Percentiles rank a stretch among this genome's conserved stretches.
Evolutionary conservation across 768 basidiomycete genomes (phyloP).

Genomic region (Amyloporia xantha): DNA sequence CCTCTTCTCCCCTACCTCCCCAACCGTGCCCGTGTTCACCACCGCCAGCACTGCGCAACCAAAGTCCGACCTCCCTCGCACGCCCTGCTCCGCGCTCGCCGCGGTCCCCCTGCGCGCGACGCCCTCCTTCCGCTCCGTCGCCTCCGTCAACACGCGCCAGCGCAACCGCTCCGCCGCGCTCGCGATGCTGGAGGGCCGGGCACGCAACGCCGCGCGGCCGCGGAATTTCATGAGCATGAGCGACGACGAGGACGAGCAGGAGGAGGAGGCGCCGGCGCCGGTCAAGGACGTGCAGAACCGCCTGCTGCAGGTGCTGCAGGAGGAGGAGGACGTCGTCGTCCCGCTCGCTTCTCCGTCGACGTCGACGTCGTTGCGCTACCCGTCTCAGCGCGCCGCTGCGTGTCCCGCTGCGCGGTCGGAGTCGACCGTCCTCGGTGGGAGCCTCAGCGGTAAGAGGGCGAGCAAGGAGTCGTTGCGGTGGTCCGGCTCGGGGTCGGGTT

Average conservation of each 20-base stretch:
- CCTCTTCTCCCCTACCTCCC: constrained; percentile 15
- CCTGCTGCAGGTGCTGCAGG: constrained; percentile 23
- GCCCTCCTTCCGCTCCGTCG: constrained; percentile 31
- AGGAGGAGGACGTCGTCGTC: constrained; percentile 24
- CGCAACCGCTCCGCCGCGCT: constrained; percentile 54
- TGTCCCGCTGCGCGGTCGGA: neutral
- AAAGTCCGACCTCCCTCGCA: constrained; percentile 1
- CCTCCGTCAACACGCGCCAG: constrained; percentile 37
- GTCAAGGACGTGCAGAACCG: constrained; percentile 26
- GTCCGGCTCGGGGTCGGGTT: neutral
- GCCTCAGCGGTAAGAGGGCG: neutral
- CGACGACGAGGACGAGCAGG: constrained; percentile 52
- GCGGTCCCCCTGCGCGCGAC: constrained; percentile 7
- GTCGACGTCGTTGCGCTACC: constrained; percentile 9
- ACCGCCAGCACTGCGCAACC: constrained; percentile 25
- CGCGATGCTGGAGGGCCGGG: constrained; percentile 56
- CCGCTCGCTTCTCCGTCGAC: constrained; percentile 10
- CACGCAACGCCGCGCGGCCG: constrained; percentile 13
- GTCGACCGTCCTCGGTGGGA: neutral
- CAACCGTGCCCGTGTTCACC: constrained; percentile 8
- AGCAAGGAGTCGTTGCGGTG: constrained; percentile 1
- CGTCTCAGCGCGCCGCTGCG: no score
- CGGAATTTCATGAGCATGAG: constrained; percentile 63
- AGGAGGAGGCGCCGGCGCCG: constrained; percentile 8
- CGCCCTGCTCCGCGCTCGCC: constrained; percentile 21